Conservation (phyloP, 148 eudicot genomes). For the Polygonum aviculare region DNA sequence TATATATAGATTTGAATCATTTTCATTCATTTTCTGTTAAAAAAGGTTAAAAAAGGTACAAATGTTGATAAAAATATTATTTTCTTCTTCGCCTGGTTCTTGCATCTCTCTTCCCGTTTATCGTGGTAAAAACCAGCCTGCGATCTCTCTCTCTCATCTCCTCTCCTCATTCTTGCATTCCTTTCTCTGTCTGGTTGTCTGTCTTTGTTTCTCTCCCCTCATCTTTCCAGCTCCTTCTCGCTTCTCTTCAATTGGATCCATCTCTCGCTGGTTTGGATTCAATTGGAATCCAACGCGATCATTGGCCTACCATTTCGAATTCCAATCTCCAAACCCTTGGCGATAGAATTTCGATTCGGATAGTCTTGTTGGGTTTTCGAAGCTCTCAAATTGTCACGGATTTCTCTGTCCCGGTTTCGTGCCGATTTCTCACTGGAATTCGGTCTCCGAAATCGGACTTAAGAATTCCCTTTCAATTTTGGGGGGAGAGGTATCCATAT, state of each 20-base stretch:
- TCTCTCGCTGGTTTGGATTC: conserved; percentile 8
- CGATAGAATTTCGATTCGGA: neutral
- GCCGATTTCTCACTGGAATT: neutral
- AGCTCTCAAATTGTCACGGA: neutral
- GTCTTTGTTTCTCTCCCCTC: conserved; percentile 5
- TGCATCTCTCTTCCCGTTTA: conserved; percentile 2
- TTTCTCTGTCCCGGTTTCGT: conserved; percentile 1
- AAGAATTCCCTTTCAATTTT: neutral
- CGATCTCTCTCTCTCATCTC: conserved; percentile 5
- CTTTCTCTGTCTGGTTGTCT: neutral
- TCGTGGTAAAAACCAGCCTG: conserved; percentile 6
- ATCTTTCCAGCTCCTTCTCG: neutral
- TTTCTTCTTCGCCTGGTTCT: neutral
- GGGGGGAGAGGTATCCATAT: neutral
- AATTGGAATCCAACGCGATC: conserved; percentile 7
- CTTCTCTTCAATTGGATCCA: conserved; percentile 14
- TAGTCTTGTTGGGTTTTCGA: neutral
- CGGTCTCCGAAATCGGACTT: conserved; percentile 1
- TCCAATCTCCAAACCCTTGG: neutral
- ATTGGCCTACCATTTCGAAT: conserved; percentile 6
- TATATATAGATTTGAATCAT: too few species aligned
- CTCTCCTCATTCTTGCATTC: conserved; percentile 1
- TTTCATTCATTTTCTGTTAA: neutral
- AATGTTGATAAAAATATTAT: neutral
- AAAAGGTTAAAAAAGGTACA: neutral